Conservation (phyloP, 139 green algal genomes). For the Mesotaenium endlicherianum region DNA sequence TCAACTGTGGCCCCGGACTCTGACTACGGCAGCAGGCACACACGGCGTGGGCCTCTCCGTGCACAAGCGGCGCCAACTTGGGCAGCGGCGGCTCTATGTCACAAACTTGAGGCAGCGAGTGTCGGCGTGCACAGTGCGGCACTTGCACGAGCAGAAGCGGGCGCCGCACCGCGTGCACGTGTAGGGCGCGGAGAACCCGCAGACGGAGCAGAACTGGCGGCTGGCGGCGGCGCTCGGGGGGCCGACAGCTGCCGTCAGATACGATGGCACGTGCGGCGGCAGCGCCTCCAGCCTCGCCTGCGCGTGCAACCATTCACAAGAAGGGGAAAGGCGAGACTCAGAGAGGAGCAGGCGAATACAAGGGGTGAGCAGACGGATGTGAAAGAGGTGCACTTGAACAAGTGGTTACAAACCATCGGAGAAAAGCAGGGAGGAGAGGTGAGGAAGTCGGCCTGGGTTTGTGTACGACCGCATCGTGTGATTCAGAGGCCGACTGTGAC, state of each 20-base stretch:
- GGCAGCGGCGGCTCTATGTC: too few relatives aligned
- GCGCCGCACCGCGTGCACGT: slow-evolving; percentile 76
- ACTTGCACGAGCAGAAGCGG: slow-evolving; percentile 71
- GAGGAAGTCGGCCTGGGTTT: too few relatives aligned
- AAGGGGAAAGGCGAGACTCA: background rate
- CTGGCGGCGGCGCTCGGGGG: slow-evolving; percentile 52
- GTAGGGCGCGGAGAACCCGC: slow-evolving; percentile 67
- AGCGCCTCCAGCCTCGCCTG: slow-evolving; percentile 58
- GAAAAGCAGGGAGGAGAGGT: background rate
- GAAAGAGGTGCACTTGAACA: background rate
- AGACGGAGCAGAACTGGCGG: slow-evolving; percentile 74
- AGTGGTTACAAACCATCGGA: background rate
- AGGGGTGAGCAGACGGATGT: too few relatives aligned
- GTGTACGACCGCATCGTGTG: too few relatives aligned
- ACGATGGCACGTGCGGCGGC: slow-evolving; percentile 58
- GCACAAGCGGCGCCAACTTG: too few relatives aligned
- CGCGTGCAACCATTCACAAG: background rate
- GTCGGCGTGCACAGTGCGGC: slow-evolving; percentile 70
- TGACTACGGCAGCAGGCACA: too few relatives aligned
- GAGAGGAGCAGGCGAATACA: background rate
- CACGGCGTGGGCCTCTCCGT: too few relatives aligned
- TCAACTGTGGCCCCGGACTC: too few relatives aligned
- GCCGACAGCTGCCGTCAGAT: slow-evolving; percentile 64
- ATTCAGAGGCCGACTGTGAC: too few relatives aligned
- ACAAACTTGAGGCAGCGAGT: slow-evolving; percentile 84